Conservation (phyloP, 805 yeast genomes). For the Metschnikowia sp. region DNA sequence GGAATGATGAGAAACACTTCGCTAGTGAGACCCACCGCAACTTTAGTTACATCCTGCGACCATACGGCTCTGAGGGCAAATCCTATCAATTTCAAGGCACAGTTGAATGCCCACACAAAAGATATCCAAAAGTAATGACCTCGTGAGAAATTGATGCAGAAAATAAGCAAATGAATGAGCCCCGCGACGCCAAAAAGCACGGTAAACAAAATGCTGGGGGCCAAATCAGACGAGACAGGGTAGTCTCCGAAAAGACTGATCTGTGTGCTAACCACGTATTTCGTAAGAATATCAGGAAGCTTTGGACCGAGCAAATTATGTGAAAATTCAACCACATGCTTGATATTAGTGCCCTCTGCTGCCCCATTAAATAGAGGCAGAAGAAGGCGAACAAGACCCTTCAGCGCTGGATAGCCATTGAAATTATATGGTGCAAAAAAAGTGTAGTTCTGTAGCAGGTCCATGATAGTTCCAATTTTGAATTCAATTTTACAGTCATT, state of each 20-base stretch:
- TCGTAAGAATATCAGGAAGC: conserved; percentile 11
- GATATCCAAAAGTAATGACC: conserved; percentile 23
- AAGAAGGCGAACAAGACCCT: conserved; percentile 15
- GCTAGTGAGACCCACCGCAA: conserved; percentile 17
- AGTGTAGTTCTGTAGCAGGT: neutral
- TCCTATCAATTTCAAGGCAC: conserved; percentile 14
- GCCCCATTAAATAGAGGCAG: conserved; percentile 13
- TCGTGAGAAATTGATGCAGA: conserved; percentile 16
- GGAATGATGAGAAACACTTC: conserved; percentile 20
- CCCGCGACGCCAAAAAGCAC: conserved; percentile 16
- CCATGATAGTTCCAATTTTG: no score
- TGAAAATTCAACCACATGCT: conserved; percentile 5
- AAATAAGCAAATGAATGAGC: conserved; percentile 16
- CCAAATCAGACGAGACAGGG: conserved; percentile 17
- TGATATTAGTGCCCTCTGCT: conserved; percentile 17
- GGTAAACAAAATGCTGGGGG: conserved; percentile 18
- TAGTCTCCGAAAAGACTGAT: conserved; percentile 20
- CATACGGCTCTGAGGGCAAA: conserved; percentile 18
- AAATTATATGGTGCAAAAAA: conserved; percentile 16
- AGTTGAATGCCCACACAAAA: conserved; percentile 17
- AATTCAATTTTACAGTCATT: no score
- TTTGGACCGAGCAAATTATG: conserved; percentile 12
- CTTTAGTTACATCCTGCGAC: conserved; percentile 14
- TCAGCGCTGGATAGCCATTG: conserved; percentile 17
- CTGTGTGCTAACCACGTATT: conserved; percentile 16